Conservation (phyloP, 1,284 basidiomycete species). For the Tilletia walkeri region DNA sequence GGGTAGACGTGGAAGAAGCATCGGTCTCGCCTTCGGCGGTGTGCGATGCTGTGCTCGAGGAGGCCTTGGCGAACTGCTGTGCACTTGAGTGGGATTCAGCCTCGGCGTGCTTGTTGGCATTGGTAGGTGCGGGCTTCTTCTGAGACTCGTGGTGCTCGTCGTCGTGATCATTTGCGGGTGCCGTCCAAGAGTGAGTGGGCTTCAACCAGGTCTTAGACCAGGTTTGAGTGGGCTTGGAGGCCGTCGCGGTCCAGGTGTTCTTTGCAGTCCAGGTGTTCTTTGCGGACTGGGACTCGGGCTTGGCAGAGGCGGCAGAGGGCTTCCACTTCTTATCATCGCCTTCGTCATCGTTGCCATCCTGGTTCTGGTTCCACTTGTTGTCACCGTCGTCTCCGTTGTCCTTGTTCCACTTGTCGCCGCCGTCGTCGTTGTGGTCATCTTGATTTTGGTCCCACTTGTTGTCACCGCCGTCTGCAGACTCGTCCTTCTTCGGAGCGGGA, state of each 20-base stretch:
- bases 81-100: background rate
- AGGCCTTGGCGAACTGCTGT: background rate
- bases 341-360: background rate
- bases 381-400: background rate
- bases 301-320: background rate
- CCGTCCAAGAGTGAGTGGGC: slow-evolving; percentile 3
- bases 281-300: background rate
- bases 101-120: background rate
- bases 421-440: background rate
- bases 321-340: background rate
- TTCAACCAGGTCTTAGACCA: background rate
- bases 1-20: background rate
- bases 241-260: background rate
- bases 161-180: background rate
- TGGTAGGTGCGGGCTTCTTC: background rate
- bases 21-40: background rate
- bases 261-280: background rate
- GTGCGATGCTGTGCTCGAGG: too few relatives aligned
- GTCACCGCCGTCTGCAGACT: background rate
- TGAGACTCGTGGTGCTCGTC: background rate
- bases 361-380: slow-evolving; percentile 15
- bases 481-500: slow-evolving; percentile 4
- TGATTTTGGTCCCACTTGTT: background rate
- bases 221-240: slow-evolving; percentile 3
- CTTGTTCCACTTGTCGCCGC: slow-evolving; percentile 4